Evolutionary conservation across 805 yeast genomes (phyloP).

Genomic region (Ogataea nitratoaversa): DNA sequence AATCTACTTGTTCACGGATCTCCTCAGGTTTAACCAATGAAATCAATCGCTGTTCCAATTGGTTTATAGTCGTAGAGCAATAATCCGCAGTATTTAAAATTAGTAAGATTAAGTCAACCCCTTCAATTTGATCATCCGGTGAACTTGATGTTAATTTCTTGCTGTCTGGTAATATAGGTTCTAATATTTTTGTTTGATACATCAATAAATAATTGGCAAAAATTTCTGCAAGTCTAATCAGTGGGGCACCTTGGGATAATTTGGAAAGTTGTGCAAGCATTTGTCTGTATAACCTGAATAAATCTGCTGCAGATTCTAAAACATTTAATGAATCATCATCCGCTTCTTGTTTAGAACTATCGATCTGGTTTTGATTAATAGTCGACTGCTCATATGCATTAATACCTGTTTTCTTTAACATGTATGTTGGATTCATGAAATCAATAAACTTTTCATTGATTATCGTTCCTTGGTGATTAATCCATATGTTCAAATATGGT

Average conservation of each 20-base stretch:
- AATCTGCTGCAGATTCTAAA: constrained; percentile 80
- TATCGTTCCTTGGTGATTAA: constrained; percentile 70
- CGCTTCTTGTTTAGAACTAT: constrained; percentile 10
- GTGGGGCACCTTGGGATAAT: constrained; percentile 44
- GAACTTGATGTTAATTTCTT: constrained; percentile 28
- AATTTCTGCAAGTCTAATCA: constrained; percentile 50
- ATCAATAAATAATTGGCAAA: constrained; percentile 64
- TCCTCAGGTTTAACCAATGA: constrained; percentile 34
- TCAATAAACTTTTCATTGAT: constrained; percentile 61
- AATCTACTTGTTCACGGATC: constrained; percentile 39
- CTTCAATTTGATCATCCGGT: constrained; percentile 45
- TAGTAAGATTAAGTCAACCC: constrained; percentile 62
- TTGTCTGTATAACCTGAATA: constrained; percentile 74
- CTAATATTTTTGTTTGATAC: constrained; percentile 50
- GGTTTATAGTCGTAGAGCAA: constrained; percentile 71
- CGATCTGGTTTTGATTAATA: constrained; percentile 18
- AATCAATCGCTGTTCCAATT: constrained; percentile 60
- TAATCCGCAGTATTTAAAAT: constrained; percentile 88
- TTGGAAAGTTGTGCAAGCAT: constrained; percentile 67
- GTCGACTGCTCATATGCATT: constrained; percentile 19
- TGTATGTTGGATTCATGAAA: constrained; percentile 54
- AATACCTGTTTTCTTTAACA: constrained; percentile 38
- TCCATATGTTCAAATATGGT: constrained; percentile 83
- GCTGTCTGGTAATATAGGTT: constrained; percentile 42
- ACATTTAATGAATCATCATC: constrained; percentile 49